Conservation (phyloP, 805 yeast genomes). For the Clavispora phyllophila region DNA sequence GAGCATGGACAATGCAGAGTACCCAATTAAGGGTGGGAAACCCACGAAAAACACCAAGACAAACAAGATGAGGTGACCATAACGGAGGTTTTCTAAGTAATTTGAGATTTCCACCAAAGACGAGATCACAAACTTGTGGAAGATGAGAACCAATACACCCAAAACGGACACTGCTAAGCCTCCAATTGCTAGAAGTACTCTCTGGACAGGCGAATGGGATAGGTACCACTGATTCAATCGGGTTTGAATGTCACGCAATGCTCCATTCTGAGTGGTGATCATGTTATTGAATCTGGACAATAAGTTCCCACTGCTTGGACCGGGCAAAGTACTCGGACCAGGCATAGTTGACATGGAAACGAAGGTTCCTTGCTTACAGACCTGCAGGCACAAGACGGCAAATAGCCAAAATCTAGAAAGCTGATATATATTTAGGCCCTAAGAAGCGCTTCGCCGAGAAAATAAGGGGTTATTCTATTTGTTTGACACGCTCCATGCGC, state of each 20-base stretch:
- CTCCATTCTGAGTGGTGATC: slow-evolving; percentile 1
- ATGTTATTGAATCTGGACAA: background rate
- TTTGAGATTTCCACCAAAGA: slow-evolving; percentile 41
- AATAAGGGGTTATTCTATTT: too few relatives aligned
- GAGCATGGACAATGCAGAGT: slow-evolving; percentile 58
- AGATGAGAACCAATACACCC: slow-evolving; percentile 20
- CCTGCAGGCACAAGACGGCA: background rate
- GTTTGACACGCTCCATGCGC: too few relatives aligned
- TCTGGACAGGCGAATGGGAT: slow-evolving; percentile 12
- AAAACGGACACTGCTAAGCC: slow-evolving; percentile 15
- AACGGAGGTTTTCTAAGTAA: slow-evolving; percentile 33
- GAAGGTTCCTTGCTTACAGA: too few relatives aligned
- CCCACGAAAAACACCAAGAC: slow-evolving; percentile 58
- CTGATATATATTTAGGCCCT: background rate
- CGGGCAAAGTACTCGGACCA: background rate
- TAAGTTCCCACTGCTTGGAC: background rate
- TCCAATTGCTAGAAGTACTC: slow-evolving; percentile 11
- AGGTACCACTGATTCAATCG: slow-evolving; percentile 13
- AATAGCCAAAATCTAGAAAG: too few relatives aligned
- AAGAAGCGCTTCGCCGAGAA: too few relatives aligned
- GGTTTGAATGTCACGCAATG: slow-evolving; percentile 4
- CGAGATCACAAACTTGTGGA: slow-evolving; percentile 33
- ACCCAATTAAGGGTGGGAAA: slow-evolving; percentile 90
- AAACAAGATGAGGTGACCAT: slow-evolving; percentile 46
- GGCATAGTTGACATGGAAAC: background rate